phyloP scores from a whole-genome alignment of 305 asterid genomes.

The Fraxinus dipetala region DNA sequence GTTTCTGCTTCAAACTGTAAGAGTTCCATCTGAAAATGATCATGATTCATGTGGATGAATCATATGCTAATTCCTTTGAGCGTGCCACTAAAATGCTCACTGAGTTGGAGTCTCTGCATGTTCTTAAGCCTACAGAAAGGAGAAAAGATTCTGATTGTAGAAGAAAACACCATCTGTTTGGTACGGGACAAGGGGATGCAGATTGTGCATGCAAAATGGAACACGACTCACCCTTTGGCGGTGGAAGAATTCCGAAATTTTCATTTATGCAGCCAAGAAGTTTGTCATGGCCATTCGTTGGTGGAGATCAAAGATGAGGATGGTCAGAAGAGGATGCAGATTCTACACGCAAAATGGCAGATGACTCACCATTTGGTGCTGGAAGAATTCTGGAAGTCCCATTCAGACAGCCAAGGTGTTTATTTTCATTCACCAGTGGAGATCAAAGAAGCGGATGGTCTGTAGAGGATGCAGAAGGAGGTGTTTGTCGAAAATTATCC shows the following conservation, averaged over 20 bases:
- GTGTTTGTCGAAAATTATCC: constrained; percentile 46
- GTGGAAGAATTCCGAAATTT: constrained; percentile 27
- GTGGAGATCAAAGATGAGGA: constrained; percentile 28
- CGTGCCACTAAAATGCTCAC: constrained; percentile 67
- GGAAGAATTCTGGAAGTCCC: constrained; percentile 34
- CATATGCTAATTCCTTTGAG: constrained; percentile 62
- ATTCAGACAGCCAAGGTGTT: constrained; percentile 34
- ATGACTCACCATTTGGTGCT: constrained; percentile 17
- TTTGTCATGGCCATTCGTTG: constrained; percentile 17
- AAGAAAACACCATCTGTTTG: constrained; percentile 7
- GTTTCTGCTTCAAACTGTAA: constrained; percentile 65
- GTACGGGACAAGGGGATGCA: constrained; percentile 8
- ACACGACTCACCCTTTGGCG: constrained; percentile 17
- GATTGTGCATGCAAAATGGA: constrained; percentile 9
- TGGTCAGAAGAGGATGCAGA: constrained; percentile 23
- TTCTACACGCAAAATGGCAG: not conserved
- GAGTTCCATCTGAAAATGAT: constrained; percentile 35
- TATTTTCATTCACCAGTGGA: not conserved
- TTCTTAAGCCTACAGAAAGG: constrained; percentile 25
- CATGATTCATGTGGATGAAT: constrained; percentile 39
- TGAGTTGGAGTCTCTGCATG: constrained; percentile 48
- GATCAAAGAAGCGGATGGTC: too few species aligned
- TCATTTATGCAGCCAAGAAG: constrained; percentile 46
- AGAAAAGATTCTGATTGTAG: constrained; percentile 21
- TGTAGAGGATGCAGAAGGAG: not conserved